Evolutionary conservation across 371 early-diverging fungal genomes (phyloP).

Genomic region (Funneliformis caledonium): DNA sequence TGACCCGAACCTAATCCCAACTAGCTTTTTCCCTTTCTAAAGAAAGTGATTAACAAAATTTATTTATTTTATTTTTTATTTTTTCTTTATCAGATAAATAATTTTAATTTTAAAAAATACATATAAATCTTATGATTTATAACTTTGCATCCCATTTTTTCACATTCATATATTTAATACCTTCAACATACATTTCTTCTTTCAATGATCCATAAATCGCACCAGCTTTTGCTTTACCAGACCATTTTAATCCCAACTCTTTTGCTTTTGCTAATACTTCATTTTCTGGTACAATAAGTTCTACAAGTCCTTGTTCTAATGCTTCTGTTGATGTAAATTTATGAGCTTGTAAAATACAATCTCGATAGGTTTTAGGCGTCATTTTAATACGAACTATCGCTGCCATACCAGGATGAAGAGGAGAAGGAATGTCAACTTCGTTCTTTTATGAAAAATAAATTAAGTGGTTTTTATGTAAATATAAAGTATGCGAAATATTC

Average conservation of each 20-base stretch:
- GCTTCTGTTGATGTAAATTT: slow-evolving; percentile 70
- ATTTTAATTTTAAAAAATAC: no score
- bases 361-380: slow-evolving; percentile 58
- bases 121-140: neutral
- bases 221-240: slow-evolving; percentile 57
- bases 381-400: slow-evolving; percentile 69
- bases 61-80: no score
- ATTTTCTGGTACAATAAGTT: slow-evolving; percentile 55
- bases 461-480: neutral
- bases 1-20: no score
- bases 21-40: no score
- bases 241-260: slow-evolving; percentile 61
- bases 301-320: slow-evolving; percentile 64
- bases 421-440: slow-evolving; percentile 78
- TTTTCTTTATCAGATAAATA: no score
- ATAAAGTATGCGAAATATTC: neutral
- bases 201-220: slow-evolving; percentile 44
- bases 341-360: slow-evolving; percentile 71
- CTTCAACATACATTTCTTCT: slow-evolving; percentile 50
- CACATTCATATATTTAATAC: slow-evolving; percentile 9
- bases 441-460: slow-evolving; percentile 52
- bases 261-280: slow-evolving; percentile 54
- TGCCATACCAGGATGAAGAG: slow-evolving; percentile 77
- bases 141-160: slow-evolving; percentile 19
- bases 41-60: no score